Percentiles rank a stretch among this genome's conserved stretches.
These are phyloP conservation scores for Phytopythium vexans DNA, from an alignment of 352 stramenopile genomes.

Conservation along the genomic window DNA sequence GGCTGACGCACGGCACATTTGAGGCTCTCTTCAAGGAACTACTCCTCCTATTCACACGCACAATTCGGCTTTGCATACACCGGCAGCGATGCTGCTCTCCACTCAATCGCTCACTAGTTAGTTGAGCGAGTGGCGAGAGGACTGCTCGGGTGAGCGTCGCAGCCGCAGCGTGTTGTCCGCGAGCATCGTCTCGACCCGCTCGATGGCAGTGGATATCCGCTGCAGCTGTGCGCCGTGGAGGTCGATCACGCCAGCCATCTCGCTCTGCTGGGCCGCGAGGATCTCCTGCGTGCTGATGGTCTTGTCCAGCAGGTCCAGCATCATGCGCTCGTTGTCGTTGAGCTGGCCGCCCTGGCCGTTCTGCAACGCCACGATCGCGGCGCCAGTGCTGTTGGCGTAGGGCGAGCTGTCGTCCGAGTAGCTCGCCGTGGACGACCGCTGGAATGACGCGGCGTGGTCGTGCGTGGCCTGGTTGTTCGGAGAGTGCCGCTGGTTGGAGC, in stretches of 20 bases:
- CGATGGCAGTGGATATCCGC: slow-evolving; percentile 64
- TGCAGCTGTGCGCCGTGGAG: slow-evolving; percentile 60
- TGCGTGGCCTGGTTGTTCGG: slow-evolving; percentile 16
- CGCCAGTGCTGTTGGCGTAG: slow-evolving; percentile 14
- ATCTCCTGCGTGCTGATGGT: slow-evolving; percentile 79
- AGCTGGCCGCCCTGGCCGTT: slow-evolving; percentile 27
- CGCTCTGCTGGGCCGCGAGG: slow-evolving; percentile 66
- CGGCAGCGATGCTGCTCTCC: too few relatives aligned
- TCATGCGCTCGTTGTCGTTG: slow-evolving; percentile 68
- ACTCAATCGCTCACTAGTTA: slow-evolving; percentile 2
- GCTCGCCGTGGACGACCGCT: neutral
- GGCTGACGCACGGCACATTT: too few relatives aligned
- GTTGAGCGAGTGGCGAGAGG: slow-evolving; percentile 7
- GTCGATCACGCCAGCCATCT: slow-evolving; percentile 68
- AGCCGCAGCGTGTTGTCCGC: slow-evolving; percentile 35
- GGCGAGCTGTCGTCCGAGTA: neutral
- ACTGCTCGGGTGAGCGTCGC: slow-evolving; percentile 10
- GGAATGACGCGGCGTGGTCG: slow-evolving; percentile 7
- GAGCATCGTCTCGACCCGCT: slow-evolving; percentile 63
- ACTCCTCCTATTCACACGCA: too few relatives aligned
- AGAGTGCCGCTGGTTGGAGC: slow-evolving; percentile 6
- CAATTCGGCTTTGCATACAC: too few relatives aligned
- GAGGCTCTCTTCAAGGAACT: too few relatives aligned
- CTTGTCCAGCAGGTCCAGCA: slow-evolving; percentile 73
- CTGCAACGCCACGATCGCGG: slow-evolving; percentile 17